phyloP scores from a whole-genome alignment of 192 early-diverging fungal genomes.

The Backusella westeae region DNA sequence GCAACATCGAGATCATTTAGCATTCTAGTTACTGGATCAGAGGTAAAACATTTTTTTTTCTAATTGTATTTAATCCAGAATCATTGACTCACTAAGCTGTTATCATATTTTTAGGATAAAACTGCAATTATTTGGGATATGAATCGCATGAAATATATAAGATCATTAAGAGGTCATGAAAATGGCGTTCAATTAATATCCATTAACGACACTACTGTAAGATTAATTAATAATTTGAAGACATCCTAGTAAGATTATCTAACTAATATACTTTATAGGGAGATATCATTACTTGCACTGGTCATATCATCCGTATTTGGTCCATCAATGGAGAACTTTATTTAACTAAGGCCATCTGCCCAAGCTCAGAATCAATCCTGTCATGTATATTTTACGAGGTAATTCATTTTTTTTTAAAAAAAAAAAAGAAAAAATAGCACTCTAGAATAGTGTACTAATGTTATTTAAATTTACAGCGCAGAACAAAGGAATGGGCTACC shows the following conservation, averaged over 20 bases:
- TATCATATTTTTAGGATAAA: constrained; percentile 44
- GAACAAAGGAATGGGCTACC: constrained; percentile 41
- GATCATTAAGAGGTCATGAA: constrained; percentile 50
- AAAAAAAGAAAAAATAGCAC: background rate
- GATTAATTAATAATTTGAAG: constrained; percentile 7
- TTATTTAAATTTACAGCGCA: background rate
- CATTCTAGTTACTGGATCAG: constrained; percentile 56
- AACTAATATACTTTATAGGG: constrained; percentile 31
- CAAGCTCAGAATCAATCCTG: constrained; percentile 46
- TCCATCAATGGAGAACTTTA: constrained; percentile 62
- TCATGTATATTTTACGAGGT: constrained; percentile 54
- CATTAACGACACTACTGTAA: constrained; percentile 59
- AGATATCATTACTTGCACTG: constrained; percentile 61
- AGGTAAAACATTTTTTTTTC: constrained; percentile 21
- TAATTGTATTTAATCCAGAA: background rate
- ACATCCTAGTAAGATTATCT: background rate
- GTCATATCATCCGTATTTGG: constrained; percentile 51
- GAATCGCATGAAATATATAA: constrained; percentile 61
- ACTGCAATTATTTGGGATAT: constrained; percentile 64
- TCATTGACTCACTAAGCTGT: background rate
- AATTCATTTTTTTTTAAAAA: background rate
- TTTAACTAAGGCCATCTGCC: constrained; percentile 44
- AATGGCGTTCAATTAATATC: constrained; percentile 48
- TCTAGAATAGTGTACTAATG: background rate
- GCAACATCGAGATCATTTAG: constrained; percentile 56